Base-by-base conservation (phyloP, 805 yeast genomes). In the Barnettozyma californica region DNA sequence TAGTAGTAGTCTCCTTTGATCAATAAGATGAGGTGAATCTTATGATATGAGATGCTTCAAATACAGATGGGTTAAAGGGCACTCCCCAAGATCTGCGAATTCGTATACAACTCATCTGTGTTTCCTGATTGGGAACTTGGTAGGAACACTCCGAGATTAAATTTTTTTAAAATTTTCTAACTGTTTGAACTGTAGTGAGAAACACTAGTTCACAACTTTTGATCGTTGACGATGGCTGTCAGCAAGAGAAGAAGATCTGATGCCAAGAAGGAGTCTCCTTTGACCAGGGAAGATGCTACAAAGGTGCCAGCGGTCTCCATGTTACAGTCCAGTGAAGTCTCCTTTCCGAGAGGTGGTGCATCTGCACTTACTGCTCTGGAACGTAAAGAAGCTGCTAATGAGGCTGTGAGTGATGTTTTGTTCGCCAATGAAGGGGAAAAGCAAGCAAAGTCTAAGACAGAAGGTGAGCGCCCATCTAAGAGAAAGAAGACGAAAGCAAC, bases 291-390 rank as follows among this genome's bases (percentile, higher is more conserved):
- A 53, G 75, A 71, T 55, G 56, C 60, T n/a, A 69, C 75, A 4
- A 53, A 53, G 47, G 70, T 65, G 20, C 74, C 74, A 36, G 48
- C 57, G 19, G 54, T 53, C 19, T 69, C 76, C 20, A 58, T 73
- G 20, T 52, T 74, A 20, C 59, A 68, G 31, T 64, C 67, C 43
- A 58, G 65, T 38, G 74, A 70, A 27, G 66, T 65, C 21, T 64
- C 77, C 16, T 94, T 94, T 64, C 99, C 99, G 44, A 86, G 99
- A 80, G 99, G 99, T 58, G 99, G 99, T 44, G 81, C 84, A 11
- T 78, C 92, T 25, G 87, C 81, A 23, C 76, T 94, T 61, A 80
- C 96, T 4, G 90, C 98, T 7, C 70, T 94, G 55, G 99, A 94
- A 68, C 81, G 89, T 56, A 90, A 89, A 65, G 94, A 89, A 63